Base-by-base conservation (phyloP, 371 early-diverging fungal genomes). In the Mitosporidium daphniae region DNA sequence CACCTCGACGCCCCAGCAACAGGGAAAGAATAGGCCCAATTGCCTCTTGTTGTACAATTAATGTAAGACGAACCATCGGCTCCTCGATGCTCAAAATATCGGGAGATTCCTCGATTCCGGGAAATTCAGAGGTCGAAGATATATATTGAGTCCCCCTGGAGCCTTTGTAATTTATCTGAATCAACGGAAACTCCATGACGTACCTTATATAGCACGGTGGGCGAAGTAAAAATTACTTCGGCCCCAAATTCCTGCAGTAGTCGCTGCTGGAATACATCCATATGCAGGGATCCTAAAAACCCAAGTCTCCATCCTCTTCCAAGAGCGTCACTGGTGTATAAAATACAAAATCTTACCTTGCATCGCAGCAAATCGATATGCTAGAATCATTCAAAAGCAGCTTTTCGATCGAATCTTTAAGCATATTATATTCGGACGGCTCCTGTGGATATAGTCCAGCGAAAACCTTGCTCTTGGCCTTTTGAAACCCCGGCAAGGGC, bases 241-340 rank as follows among this genome's bases (percentile, higher is more conserved):
- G 75, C 65, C 19, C 62, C 66, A 39, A 75, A 69, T 55, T 86
- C 89, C 51, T 78, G 66, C 35, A 84, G 78, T 20, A 89, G 40
- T 14, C 91, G 49, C 34, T 84, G 75, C 14, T 68, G 47, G 36
- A 89, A 84, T 8, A 89, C 86, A 37, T 89, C 91, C 84, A 84
- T 72, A 29, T 82, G 86, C 16, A 89, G 36, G 14, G 25, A 9
- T 2, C 86, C 91, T 31, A 82, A 35, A 31, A 89, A 89, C 0
- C 91, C 91, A 10, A 89, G 48, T 11, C 91, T 57, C 61, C 74
- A 89, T 1, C 91, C 91, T 45, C 77, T 84, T 1, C 91, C 91
- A 8, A 89, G 33, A 8, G 80, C 69, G 22, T 45, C 48, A 36
- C 61, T 59, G 21, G 13, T 5, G 1, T 1, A n/a, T 14, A 16